phyloP scores from a whole-genome alignment of 73 alveolate genomes.

The Paramecium sexaurelia region DNA sequence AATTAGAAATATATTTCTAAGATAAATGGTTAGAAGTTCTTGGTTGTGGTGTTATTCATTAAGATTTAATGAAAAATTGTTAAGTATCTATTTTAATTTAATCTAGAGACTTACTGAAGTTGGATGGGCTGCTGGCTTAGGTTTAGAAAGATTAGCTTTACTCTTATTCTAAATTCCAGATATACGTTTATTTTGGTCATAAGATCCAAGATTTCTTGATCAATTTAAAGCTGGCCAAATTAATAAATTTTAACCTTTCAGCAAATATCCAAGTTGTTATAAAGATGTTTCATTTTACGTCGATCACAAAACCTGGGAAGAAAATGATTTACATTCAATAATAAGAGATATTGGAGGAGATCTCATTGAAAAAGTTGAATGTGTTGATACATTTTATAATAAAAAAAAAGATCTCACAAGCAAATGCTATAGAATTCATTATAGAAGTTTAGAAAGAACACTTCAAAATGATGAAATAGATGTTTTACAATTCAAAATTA shows the following conservation, averaged over 20 bases:
- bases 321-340: slow-evolving; percentile 83
- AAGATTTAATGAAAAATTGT: slow-evolving; percentile 78
- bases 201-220: slow-evolving; percentile 79
- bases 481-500: slow-evolving; percentile 45
- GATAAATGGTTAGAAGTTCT: slow-evolving; percentile 93
- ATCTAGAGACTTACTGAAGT: slow-evolving; percentile 72
- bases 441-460: slow-evolving; percentile 87
- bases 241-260: slow-evolving; percentile 81
- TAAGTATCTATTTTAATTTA: slow-evolving; percentile 28
- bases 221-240: slow-evolving; percentile 84
- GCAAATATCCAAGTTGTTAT: slow-evolving; percentile 88
- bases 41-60: slow-evolving; percentile 93
- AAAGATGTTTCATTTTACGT: slow-evolving; percentile 90
- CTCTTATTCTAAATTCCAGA: slow-evolving; percentile 88
- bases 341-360: slow-evolving; percentile 84
- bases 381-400: slow-evolving; percentile 79
- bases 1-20: slow-evolving; percentile 88
- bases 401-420: slow-evolving; percentile 78
- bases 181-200: slow-evolving; percentile 87
- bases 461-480: slow-evolving; percentile 82
- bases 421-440: slow-evolving; percentile 80
- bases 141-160: slow-evolving; percentile 93
- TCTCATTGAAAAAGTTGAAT: slow-evolving; percentile 84
- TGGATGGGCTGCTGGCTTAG: slow-evolving; percentile 97
- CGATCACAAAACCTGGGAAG: slow-evolving; percentile 72